Evolutionary conservation across 2,329 filamentous ascomycete genomes (phyloP).

Genomic region (Pestalotiopsis sp.): DNA sequence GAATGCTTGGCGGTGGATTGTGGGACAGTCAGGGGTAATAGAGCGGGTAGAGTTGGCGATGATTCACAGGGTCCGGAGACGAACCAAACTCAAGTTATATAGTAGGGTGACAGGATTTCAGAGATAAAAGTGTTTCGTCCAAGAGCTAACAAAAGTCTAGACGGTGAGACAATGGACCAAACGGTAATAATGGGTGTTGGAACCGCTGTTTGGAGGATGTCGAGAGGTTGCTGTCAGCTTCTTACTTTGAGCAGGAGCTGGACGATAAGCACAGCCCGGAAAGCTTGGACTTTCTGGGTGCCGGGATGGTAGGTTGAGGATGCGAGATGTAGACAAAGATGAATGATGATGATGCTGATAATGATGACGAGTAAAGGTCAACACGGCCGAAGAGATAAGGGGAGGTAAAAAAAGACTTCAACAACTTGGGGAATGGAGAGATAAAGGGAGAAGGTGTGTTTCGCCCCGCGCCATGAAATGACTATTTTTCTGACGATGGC

Average conservation of each 20-base stretch:
- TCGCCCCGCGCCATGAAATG: not conserved
- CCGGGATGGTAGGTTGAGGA: not conserved
- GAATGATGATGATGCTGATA: not conserved
- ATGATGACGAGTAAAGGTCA: not conserved
- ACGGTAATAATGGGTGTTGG: not conserved
- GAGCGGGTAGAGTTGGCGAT: not conserved
- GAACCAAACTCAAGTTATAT: not conserved
- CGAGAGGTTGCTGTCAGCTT: constrained; percentile 13
- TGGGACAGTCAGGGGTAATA: not conserved
- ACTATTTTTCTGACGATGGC: not conserved
- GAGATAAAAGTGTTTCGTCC: constrained; percentile 4
- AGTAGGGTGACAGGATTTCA: not conserved
- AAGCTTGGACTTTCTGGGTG: constrained; percentile 4
- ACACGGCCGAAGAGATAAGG: constrained; percentile 6
- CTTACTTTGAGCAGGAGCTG: not conserved
- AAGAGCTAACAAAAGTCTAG: constrained; percentile 7
- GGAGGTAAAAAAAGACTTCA: not conserved
- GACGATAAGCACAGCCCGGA: constrained; percentile 14
- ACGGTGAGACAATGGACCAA: not conserved
- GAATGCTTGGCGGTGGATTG: not conserved
- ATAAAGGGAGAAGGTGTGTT: not conserved
- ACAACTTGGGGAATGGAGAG: not conserved
- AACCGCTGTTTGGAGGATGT: not conserved
- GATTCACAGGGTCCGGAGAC: not conserved
- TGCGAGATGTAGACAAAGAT: not conserved